Evolutionary conservation across 495 filamentous ascomycete species (phyloP).

Genomic region (Thozetella sp.): DNA sequence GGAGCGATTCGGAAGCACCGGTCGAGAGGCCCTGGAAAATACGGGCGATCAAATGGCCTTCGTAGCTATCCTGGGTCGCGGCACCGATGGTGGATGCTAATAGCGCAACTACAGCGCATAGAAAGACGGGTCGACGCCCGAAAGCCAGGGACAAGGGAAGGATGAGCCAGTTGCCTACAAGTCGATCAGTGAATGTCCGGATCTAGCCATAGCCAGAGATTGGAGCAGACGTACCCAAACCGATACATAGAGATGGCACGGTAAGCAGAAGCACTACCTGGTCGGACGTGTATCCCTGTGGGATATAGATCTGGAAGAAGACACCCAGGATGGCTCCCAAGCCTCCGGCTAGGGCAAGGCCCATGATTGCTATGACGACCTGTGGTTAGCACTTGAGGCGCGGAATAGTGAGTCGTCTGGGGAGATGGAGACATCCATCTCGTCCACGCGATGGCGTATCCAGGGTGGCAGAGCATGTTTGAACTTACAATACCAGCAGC

Average conservation of each 20-base stretch:
- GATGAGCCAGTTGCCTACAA: neutral
- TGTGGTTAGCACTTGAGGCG: too few species aligned
- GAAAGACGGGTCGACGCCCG: neutral
- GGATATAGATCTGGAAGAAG: neutral
- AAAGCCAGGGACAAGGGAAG: neutral
- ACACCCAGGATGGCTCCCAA: neutral
- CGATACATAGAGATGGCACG: neutral
- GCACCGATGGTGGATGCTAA: neutral
- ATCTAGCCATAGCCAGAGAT: neutral
- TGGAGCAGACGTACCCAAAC: neutral
- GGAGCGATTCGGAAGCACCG: neutral
- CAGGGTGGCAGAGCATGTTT: too few species aligned
- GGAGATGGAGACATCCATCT: too few species aligned
- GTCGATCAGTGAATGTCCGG: neutral
- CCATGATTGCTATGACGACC: neutral
- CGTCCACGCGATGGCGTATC: too few species aligned
- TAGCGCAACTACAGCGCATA: neutral
- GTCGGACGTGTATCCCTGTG: neutral
- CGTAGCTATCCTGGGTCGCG: neutral
- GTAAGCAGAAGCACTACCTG: neutral
- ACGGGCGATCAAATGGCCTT: neutral
- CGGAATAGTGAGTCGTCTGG: too few species aligned
- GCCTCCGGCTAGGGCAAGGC: neutral
- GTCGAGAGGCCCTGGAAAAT: neutral
- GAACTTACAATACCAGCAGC: too few species aligned